phyloP scores from a whole-genome alignment of 352 stramenopile genomes.

The Globisporangium cederbergense region DNA sequence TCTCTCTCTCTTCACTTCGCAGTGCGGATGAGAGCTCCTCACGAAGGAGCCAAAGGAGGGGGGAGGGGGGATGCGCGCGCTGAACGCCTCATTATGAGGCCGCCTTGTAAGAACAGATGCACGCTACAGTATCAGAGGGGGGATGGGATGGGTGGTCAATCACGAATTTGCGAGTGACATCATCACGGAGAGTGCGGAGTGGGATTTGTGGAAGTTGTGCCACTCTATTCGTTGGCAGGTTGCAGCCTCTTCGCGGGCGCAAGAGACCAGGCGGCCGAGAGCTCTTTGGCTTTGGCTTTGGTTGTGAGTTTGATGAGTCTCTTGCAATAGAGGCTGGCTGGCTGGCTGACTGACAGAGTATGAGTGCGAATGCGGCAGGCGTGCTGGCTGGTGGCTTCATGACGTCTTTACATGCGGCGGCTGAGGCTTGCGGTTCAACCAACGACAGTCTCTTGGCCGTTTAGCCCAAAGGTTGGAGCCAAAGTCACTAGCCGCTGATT shows the following conservation, averaged over 20 bases:
- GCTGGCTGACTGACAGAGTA: too few relatives aligned
- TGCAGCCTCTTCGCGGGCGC: conserved; percentile 4
- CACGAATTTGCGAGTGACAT: neutral
- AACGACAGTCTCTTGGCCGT: too few relatives aligned
- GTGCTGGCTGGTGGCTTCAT: too few relatives aligned
- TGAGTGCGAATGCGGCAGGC: too few relatives aligned
- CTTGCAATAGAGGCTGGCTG: neutral
- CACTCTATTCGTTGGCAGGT: conserved; percentile 20
- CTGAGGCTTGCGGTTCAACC: neutral
- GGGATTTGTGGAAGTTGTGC: neutral
- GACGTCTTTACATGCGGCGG: too few relatives aligned
- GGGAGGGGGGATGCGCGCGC: neutral
- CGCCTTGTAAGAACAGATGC: conserved; percentile 8
- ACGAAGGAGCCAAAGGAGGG: conserved; percentile 1
- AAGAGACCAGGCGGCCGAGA: conserved; percentile 6
- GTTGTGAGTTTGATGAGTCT: neutral
- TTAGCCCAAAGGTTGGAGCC: too few relatives aligned
- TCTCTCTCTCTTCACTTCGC: conserved; percentile 3
- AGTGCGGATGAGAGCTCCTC: neutral
- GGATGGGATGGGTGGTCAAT: neutral
- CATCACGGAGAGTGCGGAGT: neutral
- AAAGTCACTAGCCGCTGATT: neutral
- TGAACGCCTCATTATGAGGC: conserved; percentile 3
- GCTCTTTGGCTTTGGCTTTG: neutral
- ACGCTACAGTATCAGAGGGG: neutral